phyloP scores from a whole-genome alignment of 768 basidiomycete genomes.

The Pisolithus tinctorius region DNA sequence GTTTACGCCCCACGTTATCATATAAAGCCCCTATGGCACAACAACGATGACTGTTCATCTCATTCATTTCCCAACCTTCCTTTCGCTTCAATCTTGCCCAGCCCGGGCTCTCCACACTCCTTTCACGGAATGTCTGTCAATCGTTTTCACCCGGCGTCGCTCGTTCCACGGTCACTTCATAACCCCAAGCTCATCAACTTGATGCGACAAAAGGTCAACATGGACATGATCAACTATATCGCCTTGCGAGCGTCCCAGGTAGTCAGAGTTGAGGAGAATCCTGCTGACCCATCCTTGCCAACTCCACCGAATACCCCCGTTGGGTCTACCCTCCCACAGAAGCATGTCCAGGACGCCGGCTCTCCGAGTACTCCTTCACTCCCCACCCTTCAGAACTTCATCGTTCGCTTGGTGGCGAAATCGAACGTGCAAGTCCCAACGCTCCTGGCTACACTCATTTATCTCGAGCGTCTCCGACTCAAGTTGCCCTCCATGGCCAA shows the following conservation, averaged over 20 bases:
- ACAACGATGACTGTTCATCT: no score
- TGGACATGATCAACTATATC: constrained; percentile 83
- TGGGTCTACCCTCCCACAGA: constrained; percentile 35
- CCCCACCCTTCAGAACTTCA: constrained; percentile 78
- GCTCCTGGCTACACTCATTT: constrained; percentile 83
- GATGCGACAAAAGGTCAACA: constrained; percentile 67
- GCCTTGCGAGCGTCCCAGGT: constrained; percentile 72
- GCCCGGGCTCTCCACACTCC: constrained; percentile 13
- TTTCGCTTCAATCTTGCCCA: constrained; percentile 7
- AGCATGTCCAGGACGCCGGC: constrained; percentile 18
- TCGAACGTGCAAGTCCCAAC: constrained; percentile 90
- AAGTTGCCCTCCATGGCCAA: constrained; percentile 81
- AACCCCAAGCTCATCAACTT: constrained; percentile 77
- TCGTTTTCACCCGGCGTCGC: constrained; percentile 69
- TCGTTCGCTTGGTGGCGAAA: constrained; percentile 67
- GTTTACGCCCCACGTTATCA: constrained; percentile 6
- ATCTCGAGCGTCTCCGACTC: constrained; percentile 77
- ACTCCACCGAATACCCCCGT: constrained; percentile 67
- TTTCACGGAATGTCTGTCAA: constrained; percentile 30
- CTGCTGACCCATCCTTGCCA: constrained; percentile 36
- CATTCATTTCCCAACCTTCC: constrained; percentile 10
- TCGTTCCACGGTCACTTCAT: constrained; percentile 69
- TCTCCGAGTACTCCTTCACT: constrained; percentile 27
- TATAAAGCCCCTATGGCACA: no score
- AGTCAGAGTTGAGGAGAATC: constrained; percentile 58